phyloP scores from a whole-genome alignment of 2,329 filamentous ascomycete genomes.

The Pezicula carpinea region DNA sequence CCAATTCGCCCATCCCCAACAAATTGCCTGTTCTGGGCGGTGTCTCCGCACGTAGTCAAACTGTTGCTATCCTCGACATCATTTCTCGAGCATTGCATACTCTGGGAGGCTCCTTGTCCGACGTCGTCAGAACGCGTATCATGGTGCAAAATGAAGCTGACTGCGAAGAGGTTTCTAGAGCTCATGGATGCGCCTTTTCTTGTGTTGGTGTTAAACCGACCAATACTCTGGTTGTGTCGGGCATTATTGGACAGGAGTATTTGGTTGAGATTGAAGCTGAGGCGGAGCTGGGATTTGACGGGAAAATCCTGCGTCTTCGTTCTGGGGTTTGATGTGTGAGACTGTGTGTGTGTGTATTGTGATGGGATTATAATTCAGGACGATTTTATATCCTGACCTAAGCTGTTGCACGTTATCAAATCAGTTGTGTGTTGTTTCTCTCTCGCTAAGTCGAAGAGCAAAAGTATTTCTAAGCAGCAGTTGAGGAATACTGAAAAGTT shows the following conservation, averaged over 20 bases:
- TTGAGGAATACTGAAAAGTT: no score
- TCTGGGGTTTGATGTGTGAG: no score
- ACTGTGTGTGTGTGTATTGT: no score
- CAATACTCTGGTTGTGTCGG: conserved; percentile 13
- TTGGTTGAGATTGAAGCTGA: conserved; percentile 19
- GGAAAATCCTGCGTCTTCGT: no score
- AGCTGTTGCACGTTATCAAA: no score
- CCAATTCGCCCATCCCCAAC: conserved; percentile 18
- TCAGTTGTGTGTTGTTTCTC: no score
- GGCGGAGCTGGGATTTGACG: conserved; percentile 11
- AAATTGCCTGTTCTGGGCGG: conserved; percentile 18
- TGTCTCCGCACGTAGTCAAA: conserved; percentile 17
- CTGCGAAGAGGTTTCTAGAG: conserved; percentile 23
- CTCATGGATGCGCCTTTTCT: conserved; percentile 25
- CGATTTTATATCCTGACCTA: no score
- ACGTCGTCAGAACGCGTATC: conserved; percentile 26
- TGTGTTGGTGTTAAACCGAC: conserved; percentile 18
- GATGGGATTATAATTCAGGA: no score
- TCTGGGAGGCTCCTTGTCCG: conserved; percentile 22
- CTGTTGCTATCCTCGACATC: conserved; percentile 26
- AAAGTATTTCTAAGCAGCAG: no score
- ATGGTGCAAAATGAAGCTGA: conserved; percentile 22
- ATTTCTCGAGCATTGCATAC: conserved; percentile 22
- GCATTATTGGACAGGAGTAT: conserved; percentile 12
- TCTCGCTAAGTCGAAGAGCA: no score